Conservation (phyloP, 148 eudicot genomes). For the Vaccinium macrocarpon region DNA sequence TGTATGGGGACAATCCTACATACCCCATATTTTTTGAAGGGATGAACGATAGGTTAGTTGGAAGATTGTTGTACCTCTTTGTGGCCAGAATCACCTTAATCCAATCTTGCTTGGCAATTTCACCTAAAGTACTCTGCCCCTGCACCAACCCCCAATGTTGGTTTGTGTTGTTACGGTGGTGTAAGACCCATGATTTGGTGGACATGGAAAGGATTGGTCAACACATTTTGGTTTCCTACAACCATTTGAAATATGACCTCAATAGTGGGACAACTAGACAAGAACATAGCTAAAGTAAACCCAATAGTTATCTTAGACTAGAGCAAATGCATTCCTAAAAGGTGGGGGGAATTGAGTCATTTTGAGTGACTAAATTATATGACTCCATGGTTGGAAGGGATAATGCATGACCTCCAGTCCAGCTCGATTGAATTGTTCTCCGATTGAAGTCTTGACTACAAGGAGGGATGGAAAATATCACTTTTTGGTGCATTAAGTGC, state of each 20-base stretch:
- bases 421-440: background rate
- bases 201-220: background rate
- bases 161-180: background rate
- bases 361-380: background rate
- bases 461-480: background rate
- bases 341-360: background rate
- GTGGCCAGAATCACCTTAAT: constrained; percentile 6
- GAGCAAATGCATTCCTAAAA: background rate
- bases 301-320: background rate
- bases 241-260: background rate
- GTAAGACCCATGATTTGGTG: background rate
- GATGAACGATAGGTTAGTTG: background rate
- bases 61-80: background rate
- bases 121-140: background rate
- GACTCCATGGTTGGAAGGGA: constrained; percentile 3
- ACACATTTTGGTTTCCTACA: background rate
- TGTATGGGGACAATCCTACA: background rate
- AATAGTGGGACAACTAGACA: background rate
- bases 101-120: background rate
- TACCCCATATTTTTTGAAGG: background rate
- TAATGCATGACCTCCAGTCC: background rate
- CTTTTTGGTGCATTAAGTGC: background rate
- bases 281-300: background rate
- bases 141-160: background rate
- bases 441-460: background rate